Base-by-base conservation (phyloP, 768 basidiomycete genomes). In the Floccularia luteovirens region DNA sequence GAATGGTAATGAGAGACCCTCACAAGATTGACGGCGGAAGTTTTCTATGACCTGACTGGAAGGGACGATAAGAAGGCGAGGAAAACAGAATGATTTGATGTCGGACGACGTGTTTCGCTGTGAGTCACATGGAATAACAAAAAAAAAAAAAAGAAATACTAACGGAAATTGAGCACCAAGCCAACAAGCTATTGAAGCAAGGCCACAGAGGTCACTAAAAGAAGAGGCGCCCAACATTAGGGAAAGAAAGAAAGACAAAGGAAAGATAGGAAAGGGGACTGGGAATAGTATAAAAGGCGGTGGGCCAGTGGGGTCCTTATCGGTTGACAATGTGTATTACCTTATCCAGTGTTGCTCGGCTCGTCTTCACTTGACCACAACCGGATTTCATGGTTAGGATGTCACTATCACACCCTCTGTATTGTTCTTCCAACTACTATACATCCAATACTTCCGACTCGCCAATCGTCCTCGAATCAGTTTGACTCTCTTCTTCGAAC, bases 1-100 rank as follows among this genome's bases (percentile, higher is more conserved):
- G 60, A 99, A 99, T 0, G 93, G 91, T 13, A 97, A 67, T 1
- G 96, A 86, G 36, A 99, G 79, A 22, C 93, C 85, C 51, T 91
- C 90, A 56, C 85, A 90, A 31, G 87, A 90, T 56, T 82, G 77
- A 13, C 72, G 65, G 42, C 67, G 69, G 41, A 73, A 64, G 59
- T 93, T 96, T 64, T 89, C 82, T 23, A 92, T 34, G 6, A 94
- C 72, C 67, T 96, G 92, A 35, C 90, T 93, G 53, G 27, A 41
- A 14, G 14, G 31, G 28, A 20, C 22, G 39, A 44, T 44, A 16
- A 44, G 25, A 40, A 31, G 25, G 24, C 31, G 5, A 42, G 25
- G 33, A n/a, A n/a, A n/a, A n/a, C n/a, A n/a, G 32, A 7, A 19
- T 17, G 32, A 34, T 7, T 8, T 34, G 32, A 14, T 7, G 8